These are phyloP conservation scores for Psidium guajava DNA, from an alignment of 345 rosid species.

Conservation along the genomic window DNA sequence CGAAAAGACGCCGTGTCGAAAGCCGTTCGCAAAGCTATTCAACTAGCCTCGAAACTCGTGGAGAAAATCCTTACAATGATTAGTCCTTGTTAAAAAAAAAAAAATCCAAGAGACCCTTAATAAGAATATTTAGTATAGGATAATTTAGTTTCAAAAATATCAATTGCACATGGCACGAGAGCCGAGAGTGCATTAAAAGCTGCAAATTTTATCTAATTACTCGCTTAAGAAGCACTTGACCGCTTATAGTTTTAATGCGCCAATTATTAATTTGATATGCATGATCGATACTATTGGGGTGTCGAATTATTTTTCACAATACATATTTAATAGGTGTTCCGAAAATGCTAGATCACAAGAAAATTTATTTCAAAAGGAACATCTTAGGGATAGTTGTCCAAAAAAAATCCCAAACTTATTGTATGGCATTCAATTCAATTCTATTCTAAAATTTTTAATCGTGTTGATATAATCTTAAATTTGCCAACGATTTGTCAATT, in stretches of 20 bases:
- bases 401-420: too few species aligned
- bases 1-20: too few species aligned
- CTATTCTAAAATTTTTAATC: too few species aligned
- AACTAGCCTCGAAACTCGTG: too few species aligned
- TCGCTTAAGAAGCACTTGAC: not conserved
- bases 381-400: not conserved
- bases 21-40: not conserved
- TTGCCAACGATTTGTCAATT: too few species aligned
- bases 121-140: not conserved
- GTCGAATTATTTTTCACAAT: too few species aligned
- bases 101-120: accelerated
- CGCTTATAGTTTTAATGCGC: too few species aligned
- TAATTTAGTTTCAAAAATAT: not conserved
- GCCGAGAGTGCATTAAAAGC: too few species aligned
- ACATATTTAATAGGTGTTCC: too few species aligned
- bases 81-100: not conserved
- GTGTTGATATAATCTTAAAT: too few species aligned
- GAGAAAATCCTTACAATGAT: not conserved
- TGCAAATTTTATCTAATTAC: too few species aligned
- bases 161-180: accelerated
- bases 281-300: not conserved
- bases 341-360: not conserved
- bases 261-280: not conserved
- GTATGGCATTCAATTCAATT: too few species aligned
- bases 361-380: not conserved